Conservation (phyloP, 1,139 yeast species). For the Debaryomyces udenii region DNA sequence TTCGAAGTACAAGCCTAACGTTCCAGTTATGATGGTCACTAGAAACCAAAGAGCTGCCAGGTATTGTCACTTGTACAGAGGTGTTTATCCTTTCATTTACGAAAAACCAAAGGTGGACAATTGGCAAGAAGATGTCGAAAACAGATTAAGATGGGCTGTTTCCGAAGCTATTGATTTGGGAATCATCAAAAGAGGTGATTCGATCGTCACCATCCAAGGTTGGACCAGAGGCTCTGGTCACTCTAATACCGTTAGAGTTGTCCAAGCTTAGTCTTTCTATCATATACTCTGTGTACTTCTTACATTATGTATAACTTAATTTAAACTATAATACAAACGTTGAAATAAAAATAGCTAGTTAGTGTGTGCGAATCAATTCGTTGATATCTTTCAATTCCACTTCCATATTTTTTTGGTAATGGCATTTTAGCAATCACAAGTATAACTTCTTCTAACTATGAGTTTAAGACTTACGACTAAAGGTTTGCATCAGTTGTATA, state of each 20-base stretch:
- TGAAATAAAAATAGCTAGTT: neutral
- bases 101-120: constrained; percentile 65
- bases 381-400: constrained; percentile 5
- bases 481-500: constrained; percentile 8
- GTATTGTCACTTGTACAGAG: constrained; percentile 95
- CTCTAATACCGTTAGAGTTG: constrained; percentile 93
- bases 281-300: no score
- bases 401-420: no score
- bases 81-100: constrained; percentile 96
- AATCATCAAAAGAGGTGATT: constrained; percentile 83
- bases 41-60: constrained; percentile 93
- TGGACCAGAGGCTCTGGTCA: constrained; percentile 99
- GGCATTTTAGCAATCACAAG: no score
- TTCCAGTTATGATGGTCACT: constrained; percentile 98
- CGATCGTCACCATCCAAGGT: constrained; percentile 95
- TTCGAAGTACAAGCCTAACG: constrained; percentile 96
- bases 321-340: constrained; percentile 4
- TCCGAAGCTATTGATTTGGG: constrained; percentile 87
- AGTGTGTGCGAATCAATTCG: constrained; percentile 9
- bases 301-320: constrained; percentile 1
- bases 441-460: constrained; percentile 9
- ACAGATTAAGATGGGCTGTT: constrained; percentile 93
- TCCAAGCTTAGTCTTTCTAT: constrained; percentile 41
- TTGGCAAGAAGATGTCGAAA: constrained; percentile 98
- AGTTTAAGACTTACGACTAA: constrained; percentile 12